Evolutionary conservation across 2,329 filamentous ascomycete species (phyloP).

Genomic region (Bipolaris gigantea): DNA sequence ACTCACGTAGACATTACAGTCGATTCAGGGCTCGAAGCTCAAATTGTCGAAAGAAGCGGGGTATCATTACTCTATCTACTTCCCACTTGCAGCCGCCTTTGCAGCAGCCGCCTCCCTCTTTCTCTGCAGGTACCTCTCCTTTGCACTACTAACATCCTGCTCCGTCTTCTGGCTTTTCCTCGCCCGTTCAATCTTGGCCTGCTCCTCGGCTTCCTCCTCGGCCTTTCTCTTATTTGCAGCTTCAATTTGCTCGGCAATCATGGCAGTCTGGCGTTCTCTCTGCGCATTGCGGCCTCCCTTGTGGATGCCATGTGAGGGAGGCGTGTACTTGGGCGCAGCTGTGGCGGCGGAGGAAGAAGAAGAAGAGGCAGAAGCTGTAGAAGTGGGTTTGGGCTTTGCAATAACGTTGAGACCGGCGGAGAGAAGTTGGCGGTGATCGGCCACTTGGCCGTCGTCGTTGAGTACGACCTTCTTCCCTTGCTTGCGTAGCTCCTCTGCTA

Average conservation of each 20-base stretch:
- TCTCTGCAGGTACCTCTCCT: conserved; percentile 76
- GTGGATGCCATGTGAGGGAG: conserved; percentile 3
- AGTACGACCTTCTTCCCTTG: conserved; percentile 66
- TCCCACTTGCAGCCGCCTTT: conserved; percentile 57
- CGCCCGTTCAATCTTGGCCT: conserved; percentile 63
- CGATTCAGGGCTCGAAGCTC: not conserved
- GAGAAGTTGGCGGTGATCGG: conserved; percentile 81
- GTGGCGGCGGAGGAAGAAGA: conserved; percentile 12
- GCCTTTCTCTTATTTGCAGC: conserved; percentile 70
- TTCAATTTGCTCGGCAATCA: conserved; percentile 78
- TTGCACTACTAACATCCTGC: conserved; percentile 73
- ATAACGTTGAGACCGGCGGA: conserved; percentile 74
- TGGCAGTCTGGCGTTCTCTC: conserved; percentile 74
- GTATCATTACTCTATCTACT: conserved; percentile 11
- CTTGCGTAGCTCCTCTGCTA: conserved; percentile 68
- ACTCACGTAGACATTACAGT: too few relatives aligned
- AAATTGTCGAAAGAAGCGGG: not conserved
- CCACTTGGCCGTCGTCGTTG: conserved; percentile 81
- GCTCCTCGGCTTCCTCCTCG: conserved; percentile 69
- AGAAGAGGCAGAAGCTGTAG: conserved; percentile 28
- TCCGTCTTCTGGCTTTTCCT: conserved; percentile 79
- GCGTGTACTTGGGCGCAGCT: conserved; percentile 14
- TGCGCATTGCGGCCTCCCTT: conserved; percentile 62
- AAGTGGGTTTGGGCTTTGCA: conserved; percentile 59
- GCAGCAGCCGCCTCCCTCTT: conserved; percentile 75